These are phyloP conservation scores for Kwoniella mangroviensis DNA, from an alignment of 768 basidiomycete species.

Conservation along the genomic window DNA sequence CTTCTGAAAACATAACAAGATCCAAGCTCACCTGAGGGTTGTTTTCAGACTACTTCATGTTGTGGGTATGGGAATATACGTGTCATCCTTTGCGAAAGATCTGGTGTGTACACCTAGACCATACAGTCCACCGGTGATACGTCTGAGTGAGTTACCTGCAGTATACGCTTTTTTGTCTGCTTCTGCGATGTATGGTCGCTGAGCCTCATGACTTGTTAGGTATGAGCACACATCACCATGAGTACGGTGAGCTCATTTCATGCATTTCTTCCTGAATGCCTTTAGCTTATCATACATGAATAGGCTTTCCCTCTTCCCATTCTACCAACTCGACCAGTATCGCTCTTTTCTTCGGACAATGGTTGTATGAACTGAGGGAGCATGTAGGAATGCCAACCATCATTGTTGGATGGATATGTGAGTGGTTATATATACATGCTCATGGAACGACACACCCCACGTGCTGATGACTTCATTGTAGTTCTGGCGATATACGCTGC, in stretches of 20 bases:
- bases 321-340: conserved; percentile 89
- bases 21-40: neutral
- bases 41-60: conserved; percentile 67
- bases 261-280: neutral
- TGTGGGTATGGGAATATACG: conserved; percentile 78
- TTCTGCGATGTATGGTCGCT: too few relatives aligned
- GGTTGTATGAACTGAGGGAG: conserved; percentile 35
- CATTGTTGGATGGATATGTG: conserved; percentile 31
- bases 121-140: conserved; percentile 85
- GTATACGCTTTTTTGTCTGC: too few relatives aligned
- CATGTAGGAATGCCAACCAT: conserved; percentile 16
- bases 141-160: conserved; percentile 68
- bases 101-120: conserved; percentile 87
- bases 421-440: neutral
- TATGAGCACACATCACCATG: conserved; percentile 51
- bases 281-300: neutral
- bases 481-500: conserved; percentile 48
- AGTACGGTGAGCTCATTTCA: conserved; percentile 38
- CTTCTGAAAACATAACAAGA: conserved; percentile 41
- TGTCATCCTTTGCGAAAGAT: conserved; percentile 87
- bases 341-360: conserved; percentile 69
- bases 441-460: neutral
- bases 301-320: conserved; percentile 92
- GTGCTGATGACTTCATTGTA: conserved; percentile 7
- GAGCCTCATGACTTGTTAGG: conserved; percentile 15